Conservation (phyloP, 345 rosid genomes). For the Lumnitzera racemosa region DNA sequence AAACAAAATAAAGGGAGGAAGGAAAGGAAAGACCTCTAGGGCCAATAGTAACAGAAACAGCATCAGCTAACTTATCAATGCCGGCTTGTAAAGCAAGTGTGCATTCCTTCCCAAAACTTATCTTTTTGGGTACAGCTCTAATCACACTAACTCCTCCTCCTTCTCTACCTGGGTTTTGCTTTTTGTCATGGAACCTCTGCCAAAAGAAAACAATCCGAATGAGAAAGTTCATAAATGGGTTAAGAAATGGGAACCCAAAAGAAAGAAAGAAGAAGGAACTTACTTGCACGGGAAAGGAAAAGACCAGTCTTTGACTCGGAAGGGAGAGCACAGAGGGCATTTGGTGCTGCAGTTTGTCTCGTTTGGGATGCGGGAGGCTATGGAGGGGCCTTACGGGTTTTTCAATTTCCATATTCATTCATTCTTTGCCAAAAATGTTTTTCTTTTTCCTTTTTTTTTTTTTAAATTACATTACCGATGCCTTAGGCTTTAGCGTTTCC, state of each 20-base stretch:
- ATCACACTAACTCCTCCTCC: constrained; percentile 36
- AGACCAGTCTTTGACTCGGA: neutral
- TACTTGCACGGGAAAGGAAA: neutral
- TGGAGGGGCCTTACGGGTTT: too few species aligned
- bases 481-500: too few species aligned
- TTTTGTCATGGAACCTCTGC: constrained; percentile 14
- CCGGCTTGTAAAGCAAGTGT: constrained; percentile 72
- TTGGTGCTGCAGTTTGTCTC: too few species aligned
- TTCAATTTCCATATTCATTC: neutral
- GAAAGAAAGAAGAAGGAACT: constrained; percentile 9
- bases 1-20: neutral
- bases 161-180: neutral
- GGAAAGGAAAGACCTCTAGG: constrained; percentile 44
- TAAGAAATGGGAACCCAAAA: too few species aligned
- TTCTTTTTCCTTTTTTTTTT: too few species aligned
- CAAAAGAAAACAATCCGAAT: too few species aligned
- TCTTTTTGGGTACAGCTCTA: constrained; percentile 65
- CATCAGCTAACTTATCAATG: constrained; percentile 82
- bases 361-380: too few species aligned
- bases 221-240: too few species aligned
- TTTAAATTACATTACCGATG: too few species aligned
- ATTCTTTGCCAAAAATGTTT: too few species aligned
- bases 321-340: too few species aligned
- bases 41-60: constrained; percentile 81
- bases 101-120: constrained; percentile 58